Evolutionary conservation across 1,139 yeast species (phyloP).

Genomic region (Suhomyces taliae): DNA sequence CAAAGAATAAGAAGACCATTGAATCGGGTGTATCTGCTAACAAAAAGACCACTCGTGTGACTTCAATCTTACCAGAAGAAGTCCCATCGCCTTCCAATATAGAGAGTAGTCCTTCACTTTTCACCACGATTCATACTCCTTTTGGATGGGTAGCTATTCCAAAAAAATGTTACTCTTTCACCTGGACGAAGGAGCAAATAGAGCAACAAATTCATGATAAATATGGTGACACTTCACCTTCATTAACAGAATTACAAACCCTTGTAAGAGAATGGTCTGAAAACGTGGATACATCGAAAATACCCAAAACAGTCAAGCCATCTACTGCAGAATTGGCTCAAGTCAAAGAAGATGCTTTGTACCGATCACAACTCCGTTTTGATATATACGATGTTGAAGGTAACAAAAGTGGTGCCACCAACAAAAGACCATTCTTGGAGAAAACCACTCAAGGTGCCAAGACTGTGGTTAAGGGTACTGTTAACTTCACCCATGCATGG

Average conservation of each 20-base stretch:
- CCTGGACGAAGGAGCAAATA: constrained; percentile 29
- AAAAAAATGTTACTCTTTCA: constrained; percentile 24
- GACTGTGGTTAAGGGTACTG: constrained; percentile 8
- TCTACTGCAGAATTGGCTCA: constrained; percentile 19
- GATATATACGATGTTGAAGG: constrained; percentile 11
- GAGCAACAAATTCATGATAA: constrained; percentile 7
- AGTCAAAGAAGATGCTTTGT: constrained; percentile 22
- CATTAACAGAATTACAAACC: constrained; percentile 3
- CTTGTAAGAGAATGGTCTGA: constrained; percentile 23
- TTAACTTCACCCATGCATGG: constrained; percentile 37
- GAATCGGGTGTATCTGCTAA: background rate
- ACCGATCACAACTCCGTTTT: constrained; percentile 24
- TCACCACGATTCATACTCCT: constrained; percentile 24
- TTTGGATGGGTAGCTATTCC: constrained; percentile 39
- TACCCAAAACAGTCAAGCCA: constrained; percentile 23
- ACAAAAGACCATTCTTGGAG: constrained; percentile 4
- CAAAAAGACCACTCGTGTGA: background rate
- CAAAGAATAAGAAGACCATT: constrained; percentile 4
- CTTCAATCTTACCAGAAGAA: constrained; percentile 1
- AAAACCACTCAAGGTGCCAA: constrained; percentile 4
- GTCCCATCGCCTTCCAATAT: constrained; percentile 14
- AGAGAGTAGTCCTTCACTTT: constrained; percentile 16
- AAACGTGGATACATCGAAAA: constrained; percentile 11
- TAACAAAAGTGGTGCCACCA: background rate
- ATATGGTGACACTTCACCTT: background rate